These are phyloP conservation scores for Ophiorrhiza pumila DNA, from an alignment of 257 asterid genomes.

Conservation along the genomic window DNA sequence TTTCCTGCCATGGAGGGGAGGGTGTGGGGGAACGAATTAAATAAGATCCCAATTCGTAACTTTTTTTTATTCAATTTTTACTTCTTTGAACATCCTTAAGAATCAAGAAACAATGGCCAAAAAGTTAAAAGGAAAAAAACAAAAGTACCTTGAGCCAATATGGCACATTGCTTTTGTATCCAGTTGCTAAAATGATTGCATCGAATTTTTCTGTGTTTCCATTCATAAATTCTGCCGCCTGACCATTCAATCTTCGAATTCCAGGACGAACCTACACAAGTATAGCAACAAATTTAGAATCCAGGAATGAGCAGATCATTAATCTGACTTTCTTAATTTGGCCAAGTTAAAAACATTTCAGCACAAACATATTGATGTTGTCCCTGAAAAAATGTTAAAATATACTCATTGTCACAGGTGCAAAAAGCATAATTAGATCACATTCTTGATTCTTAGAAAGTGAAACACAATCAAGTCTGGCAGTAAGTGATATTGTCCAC, in stretches of 20 bases:
- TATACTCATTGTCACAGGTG: too few species aligned
- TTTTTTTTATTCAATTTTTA: not conserved
- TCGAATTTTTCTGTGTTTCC: constrained; percentile 24
- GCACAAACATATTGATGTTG: not conserved
- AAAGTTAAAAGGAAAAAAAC: not conserved
- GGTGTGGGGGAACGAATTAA: not conserved
- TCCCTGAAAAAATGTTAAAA: too few species aligned
- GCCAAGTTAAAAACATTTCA: not conserved
- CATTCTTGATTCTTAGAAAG: too few species aligned
- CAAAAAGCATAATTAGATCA: too few species aligned
- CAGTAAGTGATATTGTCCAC: too few species aligned
- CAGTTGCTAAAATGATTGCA: constrained; percentile 24
- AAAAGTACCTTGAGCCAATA: constrained; percentile 26
- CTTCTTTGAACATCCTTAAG: not conserved
- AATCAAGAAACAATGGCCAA: not conserved
- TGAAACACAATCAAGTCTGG: too few species aligned
- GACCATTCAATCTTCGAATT: constrained; percentile 14
- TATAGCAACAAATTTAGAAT: not conserved
- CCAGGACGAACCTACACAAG: constrained; percentile 19
- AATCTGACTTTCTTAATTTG: not conserved
- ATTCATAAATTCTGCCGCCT: constrained; percentile 23
- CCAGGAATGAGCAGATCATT: not conserved
- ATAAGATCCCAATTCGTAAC: not conserved
- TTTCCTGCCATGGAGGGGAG: constrained; percentile 39
- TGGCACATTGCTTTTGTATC: constrained; percentile 30